Percentiles rank a stretch among this genome's conserved stretches.
phyloP scores from a whole-genome alignment of 768 basidiomycete genomes.

The Fomitopsis pulvina region DNA sequence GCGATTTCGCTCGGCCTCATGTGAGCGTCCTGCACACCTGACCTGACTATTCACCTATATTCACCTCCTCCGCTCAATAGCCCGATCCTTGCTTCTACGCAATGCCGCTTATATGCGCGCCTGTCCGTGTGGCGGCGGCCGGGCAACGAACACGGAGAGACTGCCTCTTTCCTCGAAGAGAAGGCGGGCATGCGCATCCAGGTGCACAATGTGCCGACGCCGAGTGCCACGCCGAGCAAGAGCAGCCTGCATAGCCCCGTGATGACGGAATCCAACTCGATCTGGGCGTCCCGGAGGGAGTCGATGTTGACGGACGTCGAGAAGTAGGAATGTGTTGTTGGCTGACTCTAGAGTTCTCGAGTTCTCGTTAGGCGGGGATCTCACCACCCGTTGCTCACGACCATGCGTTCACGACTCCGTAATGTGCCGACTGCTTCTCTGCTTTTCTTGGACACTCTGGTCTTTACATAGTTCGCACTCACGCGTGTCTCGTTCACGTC shows the following conservation, averaged over 20 bases:
- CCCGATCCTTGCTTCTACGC: slow-evolving; percentile 44
- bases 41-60: no score
- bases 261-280: neutral
- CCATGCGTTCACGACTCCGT: no score
- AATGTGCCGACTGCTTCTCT: no score
- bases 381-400: no score
- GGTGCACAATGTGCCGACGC: neutral
- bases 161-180: slow-evolving; percentile 1
- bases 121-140: slow-evolving; percentile 31
- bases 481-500: no score
- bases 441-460: no score
- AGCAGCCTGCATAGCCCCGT: neutral
- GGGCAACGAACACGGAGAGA: neutral
- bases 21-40: slow-evolving; percentile 32
- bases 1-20: slow-evolving; percentile 47
- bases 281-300: neutral
- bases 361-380: no score
- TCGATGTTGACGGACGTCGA: neutral
- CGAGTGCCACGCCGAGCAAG: neutral
- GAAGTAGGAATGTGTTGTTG: no score
- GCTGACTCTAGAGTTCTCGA: no score
- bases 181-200: neutral
- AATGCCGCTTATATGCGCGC: slow-evolving; percentile 36
- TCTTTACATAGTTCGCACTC: no score
- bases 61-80: slow-evolving; percentile 25